These are phyloP conservation scores for Eucalyptus lansdowneana DNA, from an alignment of 345 rosid species.

Conservation along the genomic window DNA sequence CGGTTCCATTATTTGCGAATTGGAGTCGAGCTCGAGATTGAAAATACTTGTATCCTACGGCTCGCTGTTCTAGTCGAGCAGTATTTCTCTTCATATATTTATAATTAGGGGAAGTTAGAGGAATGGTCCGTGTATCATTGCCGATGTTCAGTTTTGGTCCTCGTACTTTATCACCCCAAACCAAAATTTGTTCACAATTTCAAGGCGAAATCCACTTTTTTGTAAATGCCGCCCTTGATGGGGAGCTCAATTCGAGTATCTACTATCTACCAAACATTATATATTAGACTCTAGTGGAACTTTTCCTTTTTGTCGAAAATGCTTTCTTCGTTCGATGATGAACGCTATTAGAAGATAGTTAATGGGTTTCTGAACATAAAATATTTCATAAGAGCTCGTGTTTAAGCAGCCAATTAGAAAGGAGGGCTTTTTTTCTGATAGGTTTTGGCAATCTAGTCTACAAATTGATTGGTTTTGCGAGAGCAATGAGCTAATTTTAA, in stretches of 20 bases:
- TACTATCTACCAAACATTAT: neutral
- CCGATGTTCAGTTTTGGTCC: neutral
- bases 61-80: neutral
- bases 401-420: neutral
- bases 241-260: neutral
- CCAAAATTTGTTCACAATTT: neutral
- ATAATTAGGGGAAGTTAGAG: neutral
- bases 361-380: neutral
- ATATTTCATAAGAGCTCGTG: neutral
- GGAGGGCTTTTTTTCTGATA: neutral
- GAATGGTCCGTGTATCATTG: neutral
- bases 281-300: neutral
- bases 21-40: neutral
- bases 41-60: neutral
- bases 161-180: neutral
- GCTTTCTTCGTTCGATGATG: neutral
- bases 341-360: neutral
- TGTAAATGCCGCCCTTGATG: neutral
- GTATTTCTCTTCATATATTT: neutral
- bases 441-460: neutral
- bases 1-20: neutral
- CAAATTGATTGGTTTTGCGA: neutral
- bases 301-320: neutral
- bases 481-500: neutral
- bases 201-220: neutral